Base-by-base conservation (phyloP, 129 eudicot genomes). In the Gnaphalium uliginosum region DNA sequence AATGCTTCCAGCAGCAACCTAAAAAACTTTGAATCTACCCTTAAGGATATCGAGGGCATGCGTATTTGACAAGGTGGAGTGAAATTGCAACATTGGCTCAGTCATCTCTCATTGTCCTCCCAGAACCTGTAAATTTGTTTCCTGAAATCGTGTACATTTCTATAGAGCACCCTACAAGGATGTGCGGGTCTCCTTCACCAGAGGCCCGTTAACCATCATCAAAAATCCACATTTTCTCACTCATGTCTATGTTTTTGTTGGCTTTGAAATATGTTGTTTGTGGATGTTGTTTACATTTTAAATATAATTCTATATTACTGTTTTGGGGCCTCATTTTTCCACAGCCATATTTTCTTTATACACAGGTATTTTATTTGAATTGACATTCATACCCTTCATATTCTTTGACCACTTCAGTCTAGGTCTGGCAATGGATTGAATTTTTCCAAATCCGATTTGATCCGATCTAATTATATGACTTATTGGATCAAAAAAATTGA, bases 31-130 rank as follows among this genome's bases (percentile, higher is more conserved):
- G 97, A 87, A 30, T 83, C 93, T 5, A 78, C 93, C 78, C 86
- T 92, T 25, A 87, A 84, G 81, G 96, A 90, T 3, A 85, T 92
- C 6, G 88, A 92, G 61, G 85, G 88, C 76, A 79, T 92, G 29
- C 83, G 82, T 73, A 79, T 92, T 26, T 77, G 70, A 77, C 76
- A 59, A 11, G 15, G 22, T 76, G 24, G 17, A 32, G 59, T 63
- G 29, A 58, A 13, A 7, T 23, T 73, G 25, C 57, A 33, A 33
- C 26, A 56, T 22, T 9, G 30, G 24, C 29, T 29, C 56, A 9
- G 6, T 19, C 19, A 14, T 58, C 33, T 2, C 19, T 29, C 30
- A 5, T 11, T 39, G 46, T 39, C 46, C 46, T 39, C 14, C 46
- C 14, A 14, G 3, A 14, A 39, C 46, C 51, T 68, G 75, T 68